Base-by-base conservation (phyloP, 2,329 filamentous ascomycete species). In the Fusarium sp. region DNA sequence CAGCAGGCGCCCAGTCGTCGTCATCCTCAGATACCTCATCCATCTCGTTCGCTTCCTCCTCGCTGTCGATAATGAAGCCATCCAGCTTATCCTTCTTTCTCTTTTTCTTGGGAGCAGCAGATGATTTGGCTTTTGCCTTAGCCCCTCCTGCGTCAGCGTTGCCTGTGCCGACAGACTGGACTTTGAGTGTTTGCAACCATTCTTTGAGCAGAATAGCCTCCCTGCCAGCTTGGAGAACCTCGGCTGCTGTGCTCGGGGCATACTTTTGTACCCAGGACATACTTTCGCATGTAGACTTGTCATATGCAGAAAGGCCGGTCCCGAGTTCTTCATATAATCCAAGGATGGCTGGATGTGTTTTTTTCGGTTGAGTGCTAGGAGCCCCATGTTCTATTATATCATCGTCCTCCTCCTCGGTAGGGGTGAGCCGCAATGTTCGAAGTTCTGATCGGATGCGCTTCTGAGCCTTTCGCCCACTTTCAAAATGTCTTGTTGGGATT, bases 231-330 rank as follows among this genome's bases (percentile, higher is more conserved):
- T 98, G 95, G 12, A 99, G 85, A 1, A 98, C 91, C 66, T 96
- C 91, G 5, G 85, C 85, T 3, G 94, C 91, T 38, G 83, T 85
- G 29, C 81, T 83, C 0, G 96, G 96, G 0, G 93, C 90, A 82
- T 98, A 98, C 78, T 98, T 98, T 44, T 96, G 92, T 2, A 87
- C 81, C 96, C 96, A 99, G 10, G 90, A 83, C 31, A 88, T 83
- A 2, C 85, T 86, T 78, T 98, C 96, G 75, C 93, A 97, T 58
- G 87, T 88, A 10, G 92, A 93, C 70, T 85, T 88, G 80, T 99
- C 96, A 77, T 95, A 98, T 1, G 95, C 91, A 6, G 93, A 95
- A 14, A 95, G 85, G 0, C 86, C 86, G 1, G 85, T 86, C 51
- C 86, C 83, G 35, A 98, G 86, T 0, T 87, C 85, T 4, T 85